phyloP scores from a whole-genome alignment of 257 asterid genomes.

The Solanum bukasovii region DNA sequence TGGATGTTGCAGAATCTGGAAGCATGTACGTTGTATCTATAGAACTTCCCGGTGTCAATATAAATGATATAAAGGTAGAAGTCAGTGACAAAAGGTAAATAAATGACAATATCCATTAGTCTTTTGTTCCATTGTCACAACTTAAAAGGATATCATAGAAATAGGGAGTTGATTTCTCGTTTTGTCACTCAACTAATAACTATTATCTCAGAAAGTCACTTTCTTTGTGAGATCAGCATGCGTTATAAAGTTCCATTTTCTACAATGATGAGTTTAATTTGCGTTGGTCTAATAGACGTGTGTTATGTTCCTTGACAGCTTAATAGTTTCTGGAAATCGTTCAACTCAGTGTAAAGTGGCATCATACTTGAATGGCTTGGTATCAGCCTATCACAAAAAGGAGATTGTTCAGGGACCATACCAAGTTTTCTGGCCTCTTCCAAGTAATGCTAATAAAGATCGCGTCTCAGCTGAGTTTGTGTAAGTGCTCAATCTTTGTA shows the following conservation, averaged over 20 bases:
- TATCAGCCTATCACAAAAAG: slow-evolving; percentile 38
- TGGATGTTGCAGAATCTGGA: slow-evolving; percentile 71
- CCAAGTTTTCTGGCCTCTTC: slow-evolving; percentile 64
- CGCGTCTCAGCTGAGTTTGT: slow-evolving; percentile 59
- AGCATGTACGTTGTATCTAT: slow-evolving; percentile 32
- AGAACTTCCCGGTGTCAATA: slow-evolving; percentile 70
- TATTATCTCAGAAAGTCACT: too few relatives aligned
- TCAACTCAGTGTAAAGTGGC: slow-evolving; percentile 19
- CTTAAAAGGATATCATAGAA: not conserved
- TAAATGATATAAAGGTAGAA: slow-evolving; percentile 49
- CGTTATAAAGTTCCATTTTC: not conserved
- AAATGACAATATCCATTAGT: not conserved
- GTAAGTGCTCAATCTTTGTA: slow-evolving; percentile 27
- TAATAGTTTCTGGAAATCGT: slow-evolving; percentile 53
- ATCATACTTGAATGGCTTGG: slow-evolving; percentile 15
- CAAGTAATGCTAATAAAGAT: slow-evolving; percentile 47
- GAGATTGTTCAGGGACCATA: slow-evolving; percentile 66
- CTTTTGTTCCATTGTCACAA: not conserved
- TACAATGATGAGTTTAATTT: not conserved
- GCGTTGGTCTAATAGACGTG: not conserved
- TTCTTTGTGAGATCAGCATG: not conserved
- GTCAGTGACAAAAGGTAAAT: slow-evolving; percentile 43
- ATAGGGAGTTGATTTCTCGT: not conserved
- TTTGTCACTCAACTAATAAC: not conserved
- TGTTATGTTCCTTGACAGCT: slow-evolving; percentile 29